Base-by-base conservation (phyloP, 2,329 filamentous ascomycete genomes). In the Pseudogymnoascus sp. region DNA sequence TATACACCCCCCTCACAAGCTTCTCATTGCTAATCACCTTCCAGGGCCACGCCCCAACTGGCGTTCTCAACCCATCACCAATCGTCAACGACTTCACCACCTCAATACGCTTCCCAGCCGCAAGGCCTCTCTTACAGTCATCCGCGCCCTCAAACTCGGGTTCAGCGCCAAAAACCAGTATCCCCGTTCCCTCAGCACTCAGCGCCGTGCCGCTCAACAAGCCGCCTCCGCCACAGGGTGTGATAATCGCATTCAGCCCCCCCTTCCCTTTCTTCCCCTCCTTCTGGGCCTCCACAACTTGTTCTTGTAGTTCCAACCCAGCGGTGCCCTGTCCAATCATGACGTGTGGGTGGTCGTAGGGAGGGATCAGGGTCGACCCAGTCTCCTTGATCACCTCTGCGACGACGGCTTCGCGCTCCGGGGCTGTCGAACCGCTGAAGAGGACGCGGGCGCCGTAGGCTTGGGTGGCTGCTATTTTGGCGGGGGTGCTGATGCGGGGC, bases 261-360 rank as follows among this genome's bases (percentile, higher is more conserved):
- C 39, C 35, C 27, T 65, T 62, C 42, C 64, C 55, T 59, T 65
- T 15, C 42, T 58, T 40, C 31, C 62, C 29, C 7, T 60, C 61
- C 4, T 61, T 58, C 25, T 62, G 4, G 18, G 55, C 48, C 45
- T 80, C 78, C 3, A 72, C 74, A 1, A 87, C 89, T 72, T 97
- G 92, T 64, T 82, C 78, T 72, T 92, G 87, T 35, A 97, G 74
- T 74, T 99, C 94, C 4, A 97, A 74, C 0, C 86, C 92, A 65
- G 90, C 79, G 0, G 93, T 97, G n/a, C 93, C 94, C 77, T 97
- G 92, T 0, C 94, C 93, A 0, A 96, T 83, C 62, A 97, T 88
- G 67, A 97, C 92, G 73, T 97, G 85, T 2, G 89, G 88, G 75
- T 97, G 90, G 73, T 97, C 90, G 72, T 97, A 97, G 0, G 94